Evolutionary conservation across 345 rosid genomes (phyloP).

Genomic region (Clarkia xantiana): DNA sequence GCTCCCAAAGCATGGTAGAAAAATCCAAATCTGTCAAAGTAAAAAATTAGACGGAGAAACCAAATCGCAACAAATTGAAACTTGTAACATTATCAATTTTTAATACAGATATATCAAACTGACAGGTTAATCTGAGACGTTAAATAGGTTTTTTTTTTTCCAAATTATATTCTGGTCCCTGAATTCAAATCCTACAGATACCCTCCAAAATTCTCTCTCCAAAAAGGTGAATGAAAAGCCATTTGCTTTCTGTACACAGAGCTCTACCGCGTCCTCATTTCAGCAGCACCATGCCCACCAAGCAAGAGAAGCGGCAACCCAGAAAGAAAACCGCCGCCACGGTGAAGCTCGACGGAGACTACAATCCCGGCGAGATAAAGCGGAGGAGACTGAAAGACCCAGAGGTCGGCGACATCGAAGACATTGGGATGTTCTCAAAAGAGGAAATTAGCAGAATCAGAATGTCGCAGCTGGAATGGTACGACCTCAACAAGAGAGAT

Average conservation of each 20-base stretch:
- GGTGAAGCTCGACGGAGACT: too few relatives aligned
- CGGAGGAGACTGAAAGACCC: constrained; percentile 6
- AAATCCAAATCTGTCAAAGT: too few relatives aligned
- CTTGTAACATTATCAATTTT: too few relatives aligned
- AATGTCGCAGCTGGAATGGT: constrained; percentile 49
- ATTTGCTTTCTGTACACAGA: neutral
- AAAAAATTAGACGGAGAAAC: too few relatives aligned
- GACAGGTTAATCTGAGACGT: too few relatives aligned
- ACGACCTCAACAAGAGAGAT: constrained; percentile 48
- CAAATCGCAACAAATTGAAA: too few relatives aligned
- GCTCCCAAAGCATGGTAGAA: too few relatives aligned
- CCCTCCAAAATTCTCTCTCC: neutral
- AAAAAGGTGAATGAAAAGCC: constrained; percentile 1
- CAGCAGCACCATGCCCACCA: neutral
- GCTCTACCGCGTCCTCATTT: neutral
- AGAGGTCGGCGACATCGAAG: constrained; percentile 43
- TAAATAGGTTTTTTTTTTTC: too few relatives aligned
- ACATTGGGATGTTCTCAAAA: constrained; percentile 32
- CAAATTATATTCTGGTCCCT: too few relatives aligned
- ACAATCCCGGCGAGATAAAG: constrained; percentile 2
- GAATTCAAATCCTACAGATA: too few relatives aligned
- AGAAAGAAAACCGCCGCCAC: neutral
- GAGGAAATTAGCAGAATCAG: constrained; percentile 38
- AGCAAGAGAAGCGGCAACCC: constrained; percentile 2
- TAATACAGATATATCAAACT: too few relatives aligned